phyloP scores from a whole-genome alignment of 345 rosid genomes.

The Eucalyptus lansdowneana region DNA sequence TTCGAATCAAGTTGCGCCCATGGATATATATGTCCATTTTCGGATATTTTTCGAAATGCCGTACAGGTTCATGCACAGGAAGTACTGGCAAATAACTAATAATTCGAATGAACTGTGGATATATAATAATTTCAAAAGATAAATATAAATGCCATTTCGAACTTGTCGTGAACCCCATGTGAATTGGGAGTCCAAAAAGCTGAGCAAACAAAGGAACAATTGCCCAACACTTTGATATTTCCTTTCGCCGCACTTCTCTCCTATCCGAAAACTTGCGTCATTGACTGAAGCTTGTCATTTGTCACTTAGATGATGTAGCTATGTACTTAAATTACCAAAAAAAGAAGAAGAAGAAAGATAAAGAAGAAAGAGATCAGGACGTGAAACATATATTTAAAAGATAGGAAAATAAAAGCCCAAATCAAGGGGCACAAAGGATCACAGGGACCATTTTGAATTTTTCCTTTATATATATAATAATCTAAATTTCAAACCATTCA shows the following conservation, averaged over 20 bases:
- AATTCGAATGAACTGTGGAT: neutral
- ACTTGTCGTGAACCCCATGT: neutral
- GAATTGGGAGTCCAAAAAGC: neutral
- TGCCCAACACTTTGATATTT: neutral
- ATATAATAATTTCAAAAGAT: neutral
- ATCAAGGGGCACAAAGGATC: neutral
- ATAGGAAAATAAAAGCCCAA: neutral
- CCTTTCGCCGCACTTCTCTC: neutral
- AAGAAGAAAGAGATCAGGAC: neutral
- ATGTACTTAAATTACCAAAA: no score
- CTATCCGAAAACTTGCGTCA: neutral
- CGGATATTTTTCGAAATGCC: neutral
- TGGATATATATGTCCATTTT: neutral
- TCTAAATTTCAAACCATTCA: neutral
- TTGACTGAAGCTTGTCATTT: neutral
- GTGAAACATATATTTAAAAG: neutral
- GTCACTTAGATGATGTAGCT: neutral
- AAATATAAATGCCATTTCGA: neutral
- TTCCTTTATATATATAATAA: neutral
- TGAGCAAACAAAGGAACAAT: neutral
- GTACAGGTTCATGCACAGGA: neutral
- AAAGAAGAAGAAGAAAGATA: no score
- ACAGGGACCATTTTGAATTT: neutral
- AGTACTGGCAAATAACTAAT: neutral
- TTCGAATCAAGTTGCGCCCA: neutral